These are phyloP conservation scores for Botryotinia globosa DNA, from an alignment of 2,329 filamentous ascomycete species.

Conservation along the genomic window DNA sequence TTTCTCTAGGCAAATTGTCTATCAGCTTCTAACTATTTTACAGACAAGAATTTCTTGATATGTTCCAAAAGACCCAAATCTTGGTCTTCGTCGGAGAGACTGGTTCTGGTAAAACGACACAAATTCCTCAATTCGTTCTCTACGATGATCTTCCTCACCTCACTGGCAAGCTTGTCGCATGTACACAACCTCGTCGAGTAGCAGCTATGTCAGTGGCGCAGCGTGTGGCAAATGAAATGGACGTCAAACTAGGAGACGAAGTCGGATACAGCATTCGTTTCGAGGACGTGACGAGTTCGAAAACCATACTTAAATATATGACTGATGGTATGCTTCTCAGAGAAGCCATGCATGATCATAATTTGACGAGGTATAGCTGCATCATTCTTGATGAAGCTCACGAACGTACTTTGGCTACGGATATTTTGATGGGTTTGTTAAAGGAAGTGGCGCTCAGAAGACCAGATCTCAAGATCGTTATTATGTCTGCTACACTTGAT, in stretches of 20 bases:
- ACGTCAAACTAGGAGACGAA: constrained; percentile 87
- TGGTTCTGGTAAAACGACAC: constrained; percentile 97
- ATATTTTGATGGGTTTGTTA: constrained; percentile 93
- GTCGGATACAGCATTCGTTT: constrained; percentile 99
- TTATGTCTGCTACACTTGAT: constrained; percentile 98
- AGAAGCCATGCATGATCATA: constrained; percentile 94
- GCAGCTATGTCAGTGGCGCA: constrained; percentile 98
- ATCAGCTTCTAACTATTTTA: constrained; percentile 25
- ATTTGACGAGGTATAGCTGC: constrained; percentile 88
- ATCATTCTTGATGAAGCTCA: constrained; percentile 99
- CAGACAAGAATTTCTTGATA: constrained; percentile 85
- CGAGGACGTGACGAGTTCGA: constrained; percentile 85
- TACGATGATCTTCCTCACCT: constrained; percentile 92
- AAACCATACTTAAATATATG: constrained; percentile 98
- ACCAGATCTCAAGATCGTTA: constrained; percentile 92
- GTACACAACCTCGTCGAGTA: constrained; percentile 95
- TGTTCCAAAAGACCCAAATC: constrained; percentile 93
- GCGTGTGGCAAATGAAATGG: constrained; percentile 95
- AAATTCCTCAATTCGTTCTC: constrained; percentile 97
- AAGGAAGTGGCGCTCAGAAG: constrained; percentile 84
- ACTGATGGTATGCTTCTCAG: constrained; percentile 97
- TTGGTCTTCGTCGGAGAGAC: constrained; percentile 98
- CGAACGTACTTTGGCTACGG: constrained; percentile 93
- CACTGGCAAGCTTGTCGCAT: constrained; percentile 86
- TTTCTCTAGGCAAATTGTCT: background rate